Evolutionary conservation across 1,139 yeast genomes (phyloP), one percentile per base, ranked within the genome.

Genomic region (Diutina ranongensis): DNA sequence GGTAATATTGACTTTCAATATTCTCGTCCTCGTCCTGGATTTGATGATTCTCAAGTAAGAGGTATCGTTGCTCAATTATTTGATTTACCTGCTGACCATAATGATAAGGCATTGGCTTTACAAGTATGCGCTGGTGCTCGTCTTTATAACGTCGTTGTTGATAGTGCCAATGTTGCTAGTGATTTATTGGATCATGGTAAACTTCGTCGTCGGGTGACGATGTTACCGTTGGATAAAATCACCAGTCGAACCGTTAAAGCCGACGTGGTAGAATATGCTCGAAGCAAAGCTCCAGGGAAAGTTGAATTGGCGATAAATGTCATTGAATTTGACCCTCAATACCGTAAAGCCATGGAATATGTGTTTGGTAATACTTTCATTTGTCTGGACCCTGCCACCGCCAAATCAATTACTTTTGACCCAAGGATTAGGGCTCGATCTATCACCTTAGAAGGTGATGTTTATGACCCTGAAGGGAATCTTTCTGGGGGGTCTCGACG

Each of bases 71-170:
- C 96, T 1, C 94, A 85, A 57, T 65, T 92, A 46, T 88, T 94
- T 57, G 65, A 73, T 1, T 61, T 94, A 25, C 76, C 75, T 19
- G 78, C 79, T 48, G 58, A 69, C 2, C 77, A 83, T 48, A 62
- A 66, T 46, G 74, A 76, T 33, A 80, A 82, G 49, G 83, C 95
- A 0, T 72, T 83, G 40, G 98, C 98, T 0, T 67, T 94, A 44
- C 97, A 94, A 61, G 83, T 86, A 2, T 84, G 96, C 62, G 98
- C 97, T 3, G 98, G 98, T 44, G 94, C 92, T 2, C 72, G 94
- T 53, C 64, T 94, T 35, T 94, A 80, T 61, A 88, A 89, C 57
- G 88, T 94, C 35, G 88, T 94, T 46, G 98, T 94, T 32, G 97
- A 89, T 55, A 82, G 77, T 46, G 94, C 94, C 48, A 78, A 71